Conservation (phyloP, 2,329 filamentous ascomycete species). For the Fusarium staphyleae region DNA sequence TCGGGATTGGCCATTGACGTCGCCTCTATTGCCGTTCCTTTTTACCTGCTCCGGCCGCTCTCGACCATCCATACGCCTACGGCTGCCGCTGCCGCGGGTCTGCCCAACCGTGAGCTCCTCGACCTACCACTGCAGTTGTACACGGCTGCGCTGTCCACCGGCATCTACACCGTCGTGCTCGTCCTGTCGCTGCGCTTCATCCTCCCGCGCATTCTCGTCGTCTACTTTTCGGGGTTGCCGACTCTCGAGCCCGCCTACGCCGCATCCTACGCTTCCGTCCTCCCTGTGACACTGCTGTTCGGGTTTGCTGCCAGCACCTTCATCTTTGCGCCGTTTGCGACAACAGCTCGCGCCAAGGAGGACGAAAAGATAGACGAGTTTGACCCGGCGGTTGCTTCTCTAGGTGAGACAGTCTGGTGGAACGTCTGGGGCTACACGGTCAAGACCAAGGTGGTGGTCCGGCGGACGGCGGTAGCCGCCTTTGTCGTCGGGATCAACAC, state of each 20-base stretch:
- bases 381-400: slow-evolving; percentile 68
- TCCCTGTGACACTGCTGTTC: slow-evolving; percentile 64
- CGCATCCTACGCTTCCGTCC: slow-evolving; percentile 65
- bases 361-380: slow-evolving; percentile 62
- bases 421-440: slow-evolving; percentile 75
- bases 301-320: slow-evolving; percentile 78
- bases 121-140: slow-evolving; percentile 69
- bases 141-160: slow-evolving; percentile 72
- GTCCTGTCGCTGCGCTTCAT: slow-evolving; percentile 73
- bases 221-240: slow-evolving; percentile 76
- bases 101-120: slow-evolving; percentile 70
- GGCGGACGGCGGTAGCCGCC: slow-evolving; percentile 67
- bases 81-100: slow-evolving; percentile 45
- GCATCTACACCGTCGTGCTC: slow-evolving; percentile 77
- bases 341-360: slow-evolving; percentile 56
- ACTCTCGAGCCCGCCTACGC: slow-evolving; percentile 73
- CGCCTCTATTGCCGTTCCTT: slow-evolving; percentile 73
- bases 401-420: slow-evolving; percentile 73
- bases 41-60: slow-evolving; percentile 74
- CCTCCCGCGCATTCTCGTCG: slow-evolving; percentile 74
- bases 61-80: slow-evolving; percentile 68
- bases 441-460: slow-evolving; percentile 68
- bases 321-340: slow-evolving; percentile 75
- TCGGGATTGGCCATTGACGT: slow-evolving; percentile 72
- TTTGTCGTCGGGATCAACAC: slow-evolving; percentile 65